Evolutionary conservation across 768 basidiomycete genomes (phyloP).

Genomic region (Suillus placidus): DNA sequence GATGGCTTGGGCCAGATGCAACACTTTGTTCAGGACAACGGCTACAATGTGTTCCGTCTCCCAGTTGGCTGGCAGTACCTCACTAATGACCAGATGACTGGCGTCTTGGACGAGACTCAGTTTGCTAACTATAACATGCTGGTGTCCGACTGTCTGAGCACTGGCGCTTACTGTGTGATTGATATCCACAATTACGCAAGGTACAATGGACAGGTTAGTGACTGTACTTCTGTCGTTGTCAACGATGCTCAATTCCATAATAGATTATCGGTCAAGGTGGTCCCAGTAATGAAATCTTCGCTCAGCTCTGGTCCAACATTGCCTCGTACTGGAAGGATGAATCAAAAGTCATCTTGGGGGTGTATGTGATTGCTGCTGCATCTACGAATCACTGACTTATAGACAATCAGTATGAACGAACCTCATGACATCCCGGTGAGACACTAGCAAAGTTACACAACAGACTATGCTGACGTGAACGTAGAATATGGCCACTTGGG

Average conservation of each 20-base stretch:
- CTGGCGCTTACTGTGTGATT: constrained; percentile 56
- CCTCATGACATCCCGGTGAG: constrained; percentile 55
- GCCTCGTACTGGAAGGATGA: constrained; percentile 51
- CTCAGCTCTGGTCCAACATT: constrained; percentile 52
- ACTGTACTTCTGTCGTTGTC: not conserved
- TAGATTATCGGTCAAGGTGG: constrained; percentile 67
- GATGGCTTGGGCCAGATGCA: constrained; percentile 53
- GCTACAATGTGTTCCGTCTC: constrained; percentile 60
- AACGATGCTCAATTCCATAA: not conserved
- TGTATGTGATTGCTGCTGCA: constrained; percentile 36
- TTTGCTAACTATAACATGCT: constrained; percentile 56
- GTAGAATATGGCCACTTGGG: constrained; percentile 48
- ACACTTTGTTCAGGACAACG: constrained; percentile 58
- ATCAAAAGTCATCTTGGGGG: constrained; percentile 47
- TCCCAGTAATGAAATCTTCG: constrained; percentile 56
- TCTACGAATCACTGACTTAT: not conserved
- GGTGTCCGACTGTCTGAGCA: constrained; percentile 40
- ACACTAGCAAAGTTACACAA: not conserved
- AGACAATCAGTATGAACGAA: constrained; percentile 56
- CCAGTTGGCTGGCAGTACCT: constrained; percentile 65
- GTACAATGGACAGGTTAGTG: constrained; percentile 46
- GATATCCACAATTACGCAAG: constrained; percentile 67
- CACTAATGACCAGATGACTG: constrained; percentile 40
- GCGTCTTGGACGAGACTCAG: constrained; percentile 44
- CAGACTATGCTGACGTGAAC: not conserved